Conservation (phyloP, 148 eudicot species). For the Gaultheria prostrata region DNA sequence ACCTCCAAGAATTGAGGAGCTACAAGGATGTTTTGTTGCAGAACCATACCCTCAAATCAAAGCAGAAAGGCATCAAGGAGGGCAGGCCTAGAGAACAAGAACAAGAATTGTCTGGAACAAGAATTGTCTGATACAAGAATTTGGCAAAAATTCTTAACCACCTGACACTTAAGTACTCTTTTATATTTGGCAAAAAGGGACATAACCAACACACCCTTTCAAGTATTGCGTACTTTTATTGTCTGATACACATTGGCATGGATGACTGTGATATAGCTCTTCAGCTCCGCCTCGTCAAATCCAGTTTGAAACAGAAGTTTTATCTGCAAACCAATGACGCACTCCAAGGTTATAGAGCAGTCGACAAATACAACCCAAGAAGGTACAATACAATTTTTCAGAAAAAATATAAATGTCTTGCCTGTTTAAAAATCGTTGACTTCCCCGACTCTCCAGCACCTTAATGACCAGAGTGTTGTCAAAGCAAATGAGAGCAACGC, state of each 20-base stretch:
- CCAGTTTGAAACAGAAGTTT: conserved; percentile 91
- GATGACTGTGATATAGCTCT: conserved; percentile 74
- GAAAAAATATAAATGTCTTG: conserved; percentile 26
- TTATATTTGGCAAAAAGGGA: conserved; percentile 26
- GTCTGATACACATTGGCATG: conserved; percentile 96
- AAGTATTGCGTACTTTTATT: conserved; percentile 87
- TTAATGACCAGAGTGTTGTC: conserved; percentile 23
- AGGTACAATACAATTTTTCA: neutral
- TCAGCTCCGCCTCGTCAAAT: conserved; percentile 80
- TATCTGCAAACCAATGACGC: conserved; percentile 48
- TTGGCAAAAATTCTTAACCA: neutral
- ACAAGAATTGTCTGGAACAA: no score
- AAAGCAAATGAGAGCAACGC: conserved; percentile 8
- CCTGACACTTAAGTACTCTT: conserved; percentile 19
- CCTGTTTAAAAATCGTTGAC: conserved; percentile 97
- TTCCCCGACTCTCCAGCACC: conserved; percentile 99
- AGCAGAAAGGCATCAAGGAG: no score
- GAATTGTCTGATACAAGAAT: no score
- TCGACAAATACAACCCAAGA: neutral
- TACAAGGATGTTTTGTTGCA: no score
- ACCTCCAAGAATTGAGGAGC: no score
- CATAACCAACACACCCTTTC: conserved; percentile 76
- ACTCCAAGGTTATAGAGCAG: neutral
- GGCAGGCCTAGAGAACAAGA: no score
- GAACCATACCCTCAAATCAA: no score